phyloP scores from a whole-genome alignment of 208 protist genomes.

The Entamoeba dispar region DNA sequence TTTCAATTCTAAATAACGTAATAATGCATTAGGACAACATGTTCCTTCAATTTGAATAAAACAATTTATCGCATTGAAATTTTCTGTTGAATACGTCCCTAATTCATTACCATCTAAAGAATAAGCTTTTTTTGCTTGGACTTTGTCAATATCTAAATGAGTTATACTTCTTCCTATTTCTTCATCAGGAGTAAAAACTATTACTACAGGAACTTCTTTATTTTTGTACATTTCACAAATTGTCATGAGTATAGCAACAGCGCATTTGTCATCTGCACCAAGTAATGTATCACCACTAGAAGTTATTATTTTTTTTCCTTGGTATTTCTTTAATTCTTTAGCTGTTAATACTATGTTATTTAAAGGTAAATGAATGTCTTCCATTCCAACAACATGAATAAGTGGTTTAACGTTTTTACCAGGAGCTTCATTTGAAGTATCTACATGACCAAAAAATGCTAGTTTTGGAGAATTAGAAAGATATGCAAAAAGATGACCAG shows the following conservation, averaged over 20 bases:
- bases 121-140: background rate
- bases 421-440: background rate
- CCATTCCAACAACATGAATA: background rate
- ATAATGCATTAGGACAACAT: background rate
- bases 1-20: background rate
- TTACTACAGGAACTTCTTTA: background rate
- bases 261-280: background rate
- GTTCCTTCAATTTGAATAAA: background rate
- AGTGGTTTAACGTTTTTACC: background rate
- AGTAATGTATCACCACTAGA: background rate
- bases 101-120: background rate
- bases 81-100: background rate
- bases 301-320: background rate
- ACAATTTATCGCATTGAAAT: background rate
- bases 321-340: background rate
- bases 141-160: background rate
- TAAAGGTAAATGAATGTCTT: background rate
- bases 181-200: background rate
- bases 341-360: background rate
- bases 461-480: background rate
- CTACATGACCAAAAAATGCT: background rate
- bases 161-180: background rate
- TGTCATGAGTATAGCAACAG: background rate
- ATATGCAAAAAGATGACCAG: background rate
- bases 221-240: background rate